These are phyloP conservation scores for Candida coleopterorum DNA, from an alignment of 805 yeast species.

Conservation along the genomic window DNA sequence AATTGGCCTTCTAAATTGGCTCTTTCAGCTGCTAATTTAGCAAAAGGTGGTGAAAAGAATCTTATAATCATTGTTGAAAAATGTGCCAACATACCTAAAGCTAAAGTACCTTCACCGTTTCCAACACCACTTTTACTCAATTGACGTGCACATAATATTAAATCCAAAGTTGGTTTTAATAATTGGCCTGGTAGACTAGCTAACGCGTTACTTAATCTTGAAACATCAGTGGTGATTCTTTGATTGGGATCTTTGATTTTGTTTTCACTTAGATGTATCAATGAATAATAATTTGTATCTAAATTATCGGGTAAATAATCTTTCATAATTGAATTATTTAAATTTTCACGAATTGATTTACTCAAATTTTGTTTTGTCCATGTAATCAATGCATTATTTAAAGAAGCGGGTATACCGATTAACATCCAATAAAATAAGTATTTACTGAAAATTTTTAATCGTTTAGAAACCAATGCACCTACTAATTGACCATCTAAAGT, in stretches of 20 bases:
- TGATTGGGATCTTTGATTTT: constrained; percentile 74
- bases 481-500: constrained; percentile 82
- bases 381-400: constrained; percentile 65
- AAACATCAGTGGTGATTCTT: constrained; percentile 74
- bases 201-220: constrained; percentile 65
- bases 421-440: constrained; percentile 73
- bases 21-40: constrained; percentile 67
- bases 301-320: constrained; percentile 67
- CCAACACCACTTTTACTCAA: constrained; percentile 61
- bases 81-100: constrained; percentile 76
- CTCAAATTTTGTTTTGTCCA: constrained; percentile 58
- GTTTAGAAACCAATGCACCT: constrained; percentile 70
- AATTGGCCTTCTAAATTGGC: constrained; percentile 83
- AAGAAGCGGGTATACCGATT: constrained; percentile 80
- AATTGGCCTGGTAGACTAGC: constrained; percentile 78
- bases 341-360: constrained; percentile 53
- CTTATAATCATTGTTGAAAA: constrained; percentile 69
- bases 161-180: constrained; percentile 77
- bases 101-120: constrained; percentile 72
- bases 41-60: constrained; percentile 85
- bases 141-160: constrained; percentile 75
- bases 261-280: constrained; percentile 51
- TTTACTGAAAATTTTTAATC: constrained; percentile 57
- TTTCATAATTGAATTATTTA: constrained; percentile 61
- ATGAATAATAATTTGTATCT: constrained; percentile 68